phyloP scores from a whole-genome alignment of 441 rosid species.

The Gossypium gossypioides region DNA sequence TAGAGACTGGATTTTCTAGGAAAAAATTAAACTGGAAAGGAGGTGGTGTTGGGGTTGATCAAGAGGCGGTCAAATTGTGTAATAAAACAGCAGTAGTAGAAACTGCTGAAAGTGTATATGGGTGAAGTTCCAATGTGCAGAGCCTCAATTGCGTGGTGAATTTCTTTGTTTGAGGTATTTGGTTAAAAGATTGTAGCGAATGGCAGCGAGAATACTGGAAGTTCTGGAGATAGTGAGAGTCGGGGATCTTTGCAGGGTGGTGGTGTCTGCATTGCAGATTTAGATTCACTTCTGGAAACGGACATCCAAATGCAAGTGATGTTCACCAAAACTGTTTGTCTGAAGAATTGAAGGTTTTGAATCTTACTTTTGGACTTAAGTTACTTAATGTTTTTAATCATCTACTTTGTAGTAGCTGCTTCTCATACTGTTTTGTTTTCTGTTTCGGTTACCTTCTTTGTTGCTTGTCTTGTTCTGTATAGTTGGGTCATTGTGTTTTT shows the following conservation, averaged over 20 bases:
- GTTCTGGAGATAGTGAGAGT: slow-evolving; percentile 37
- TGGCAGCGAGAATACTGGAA: slow-evolving; percentile 25
- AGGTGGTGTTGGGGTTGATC: slow-evolving; percentile 29
- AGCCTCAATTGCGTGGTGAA: slow-evolving; percentile 48
- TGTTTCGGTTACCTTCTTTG: not conserved
- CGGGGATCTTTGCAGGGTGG: slow-evolving; percentile 46
- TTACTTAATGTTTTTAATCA: not conserved
- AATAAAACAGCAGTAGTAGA: slow-evolving; percentile 26
- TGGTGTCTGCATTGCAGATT: slow-evolving; percentile 24
- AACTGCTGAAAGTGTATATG: slow-evolving; percentile 25
- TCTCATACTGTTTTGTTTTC: not conserved
- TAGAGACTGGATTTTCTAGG: slow-evolving; percentile 22
- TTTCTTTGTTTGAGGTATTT: slow-evolving; percentile 33
- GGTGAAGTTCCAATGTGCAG: slow-evolving; percentile 30
- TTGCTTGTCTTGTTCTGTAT: not conserved
- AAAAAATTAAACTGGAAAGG: slow-evolving; percentile 21
- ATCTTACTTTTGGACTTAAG: slow-evolving; percentile 15
- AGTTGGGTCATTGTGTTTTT: slow-evolving; percentile 13
- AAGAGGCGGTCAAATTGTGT: slow-evolving; percentile 27
- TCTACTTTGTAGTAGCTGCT: not conserved
- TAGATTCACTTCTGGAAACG: slow-evolving; percentile 28
- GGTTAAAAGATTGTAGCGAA: slow-evolving; percentile 26
- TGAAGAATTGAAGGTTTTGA: slow-evolving; percentile 49
- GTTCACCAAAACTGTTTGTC: slow-evolving; percentile 30
- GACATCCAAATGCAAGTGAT: slow-evolving; percentile 22